Base-by-base conservation (phyloP, 2,329 filamentous ascomycete genomes). In the Clarireedia paspali region DNA sequence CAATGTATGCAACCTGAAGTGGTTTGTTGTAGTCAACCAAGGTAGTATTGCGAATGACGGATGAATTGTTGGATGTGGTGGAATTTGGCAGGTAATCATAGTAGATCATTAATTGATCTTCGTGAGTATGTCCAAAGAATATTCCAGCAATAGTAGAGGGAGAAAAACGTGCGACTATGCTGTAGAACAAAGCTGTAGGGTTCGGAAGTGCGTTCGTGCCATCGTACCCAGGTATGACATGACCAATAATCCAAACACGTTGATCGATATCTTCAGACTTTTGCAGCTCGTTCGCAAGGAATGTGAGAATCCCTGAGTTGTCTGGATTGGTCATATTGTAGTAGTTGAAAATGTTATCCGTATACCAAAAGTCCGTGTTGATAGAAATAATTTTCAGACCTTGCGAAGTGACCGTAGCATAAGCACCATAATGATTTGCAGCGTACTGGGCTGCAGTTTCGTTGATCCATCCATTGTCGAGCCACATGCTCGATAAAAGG, bases 91-190 rank as follows among this genome's bases (percentile, higher is more conserved):
- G 45, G 40, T 63, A 67, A 56, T 66, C 64, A 48, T 69, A 69
- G 55, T 65, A 69, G 34, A 69, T 62, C 27, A 66, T 61, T 5
- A 70, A 67, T 48, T 70, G 62, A 42, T 70, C 68, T 17, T 63
- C 62, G 57, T 71, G 68, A 2, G 68, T 70, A 56, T 71, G 68
- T 9, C 68, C 67, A 53, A 62, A 70, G 57, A 70, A 71, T 47
- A 68, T 58, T 12, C 63, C 68, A 14, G 66, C 63, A 17, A 68
- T 68, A 1, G 67, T 70, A 7, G 63, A 62, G 23, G 58, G 53
- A 3, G 52, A 57, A 20, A 54, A 63, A 7, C 68, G 66, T 40
- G 64, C 50, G 24, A 67, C 57, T 40, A 67, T 67, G 2, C 56
- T 59, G 47, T 67, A 66, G 50, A 66, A 67, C 3, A 67, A 55